Percentiles rank a stretch among this genome's conserved stretches.
Evolutionary conservation across 441 rosid species (phyloP).

Genomic region (Macaranga tanarius): DNA sequence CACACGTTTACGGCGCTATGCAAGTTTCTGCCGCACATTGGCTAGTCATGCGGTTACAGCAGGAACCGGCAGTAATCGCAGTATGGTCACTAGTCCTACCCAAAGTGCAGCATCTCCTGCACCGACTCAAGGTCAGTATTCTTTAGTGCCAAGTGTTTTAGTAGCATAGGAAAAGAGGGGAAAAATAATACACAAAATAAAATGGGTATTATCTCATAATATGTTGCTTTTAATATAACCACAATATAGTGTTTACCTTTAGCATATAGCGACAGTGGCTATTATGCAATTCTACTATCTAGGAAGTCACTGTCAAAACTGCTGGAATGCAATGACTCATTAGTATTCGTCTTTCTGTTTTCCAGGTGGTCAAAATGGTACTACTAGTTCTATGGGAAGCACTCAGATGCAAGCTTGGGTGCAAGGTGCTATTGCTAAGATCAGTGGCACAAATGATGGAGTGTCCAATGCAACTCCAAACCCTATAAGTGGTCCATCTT

Average conservation of each 20-base stretch:
- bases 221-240: background rate
- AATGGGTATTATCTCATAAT: background rate
- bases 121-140: slow-evolving; percentile 70
- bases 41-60: slow-evolving; percentile 97
- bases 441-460: slow-evolving; percentile 82
- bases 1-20: slow-evolving; percentile 95
- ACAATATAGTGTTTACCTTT: background rate
- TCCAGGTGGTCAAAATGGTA: slow-evolving; percentile 78
- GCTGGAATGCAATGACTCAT: background rate
- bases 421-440: slow-evolving; percentile 97
- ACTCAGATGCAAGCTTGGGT: slow-evolving; percentile 99
- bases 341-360: background rate
- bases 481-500: slow-evolving; percentile 79
- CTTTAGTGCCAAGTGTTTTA: slow-evolving; percentile 10
- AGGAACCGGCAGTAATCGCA: slow-evolving; percentile 90
- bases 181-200: background rate
- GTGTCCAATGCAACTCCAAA: slow-evolving; percentile 62
- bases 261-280: background rate
- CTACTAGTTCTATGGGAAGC: slow-evolving; percentile 86
- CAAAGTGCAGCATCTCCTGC: slow-evolving; percentile 80
- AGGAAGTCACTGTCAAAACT: background rate
- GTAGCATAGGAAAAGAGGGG: background rate
- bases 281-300: background rate
- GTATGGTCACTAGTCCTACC: slow-evolving; percentile 78
- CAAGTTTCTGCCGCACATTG: slow-evolving; percentile 98